A percentile compares a stretch with the other conserved stretches of the same genome.
Evolutionary conservation across 164 flowering plant genomes (phyloP).

Genomic region (Saururus chinensis): DNA sequence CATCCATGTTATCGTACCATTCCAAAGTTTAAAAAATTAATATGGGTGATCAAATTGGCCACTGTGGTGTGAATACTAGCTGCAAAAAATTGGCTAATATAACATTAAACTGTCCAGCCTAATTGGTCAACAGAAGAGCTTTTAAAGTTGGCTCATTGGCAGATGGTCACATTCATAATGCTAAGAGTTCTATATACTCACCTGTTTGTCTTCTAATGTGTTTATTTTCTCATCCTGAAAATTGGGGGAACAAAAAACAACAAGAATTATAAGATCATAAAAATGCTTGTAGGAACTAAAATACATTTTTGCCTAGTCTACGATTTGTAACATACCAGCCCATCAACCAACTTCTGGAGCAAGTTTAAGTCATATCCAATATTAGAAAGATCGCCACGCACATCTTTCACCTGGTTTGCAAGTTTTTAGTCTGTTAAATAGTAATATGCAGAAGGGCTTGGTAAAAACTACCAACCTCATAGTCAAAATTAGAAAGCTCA

Average conservation of each 20-base stretch:
- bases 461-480: background rate
- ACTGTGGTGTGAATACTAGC: too few relatives aligned
- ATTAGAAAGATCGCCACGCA: constrained; percentile 36
- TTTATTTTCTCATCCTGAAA: constrained; percentile 63
- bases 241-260: background rate
- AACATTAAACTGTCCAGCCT: too few relatives aligned
- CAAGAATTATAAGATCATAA: background rate
- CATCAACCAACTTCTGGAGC: constrained; percentile 39
- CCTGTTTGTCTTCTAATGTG: constrained; percentile 67
- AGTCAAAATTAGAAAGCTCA: background rate
- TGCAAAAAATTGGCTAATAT: too few relatives aligned
- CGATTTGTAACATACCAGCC: constrained; percentile 9
- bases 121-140: too few relatives aligned
- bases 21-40: too few relatives aligned
- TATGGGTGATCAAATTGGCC: too few relatives aligned
- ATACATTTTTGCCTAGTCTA: background rate
- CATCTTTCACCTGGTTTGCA: constrained; percentile 45
- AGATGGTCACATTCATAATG: too few relatives aligned
- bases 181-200: constrained; percentile 8
- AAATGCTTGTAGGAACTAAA: background rate
- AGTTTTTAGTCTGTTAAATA: background rate
- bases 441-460: background rate
- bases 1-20: too few relatives aligned
- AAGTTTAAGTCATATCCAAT: constrained; percentile 37
- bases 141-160: too few relatives aligned